Conservation (phyloP, 495 filamentous ascomycete species). For the Talaromyces proteolyticus region DNA sequence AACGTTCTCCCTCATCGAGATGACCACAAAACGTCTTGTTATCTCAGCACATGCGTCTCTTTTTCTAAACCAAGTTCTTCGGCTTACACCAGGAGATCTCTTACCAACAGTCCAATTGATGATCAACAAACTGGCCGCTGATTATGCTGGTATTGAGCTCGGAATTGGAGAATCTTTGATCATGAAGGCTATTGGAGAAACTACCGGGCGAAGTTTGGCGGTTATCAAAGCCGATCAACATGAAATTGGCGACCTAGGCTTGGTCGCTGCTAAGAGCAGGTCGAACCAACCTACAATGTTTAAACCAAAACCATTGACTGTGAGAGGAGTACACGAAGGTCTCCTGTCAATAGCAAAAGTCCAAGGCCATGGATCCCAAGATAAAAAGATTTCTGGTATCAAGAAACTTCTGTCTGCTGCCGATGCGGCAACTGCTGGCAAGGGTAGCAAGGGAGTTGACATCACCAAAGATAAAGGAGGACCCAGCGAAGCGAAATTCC, state of each 20-base stretch:
- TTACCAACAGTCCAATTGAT: conserved; percentile 86
- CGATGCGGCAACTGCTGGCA: conserved; percentile 63
- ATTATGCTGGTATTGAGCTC: conserved; percentile 92
- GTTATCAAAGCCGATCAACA: conserved; percentile 93
- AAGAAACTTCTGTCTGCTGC: conserved; percentile 90
- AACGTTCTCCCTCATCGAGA: conserved; percentile 88
- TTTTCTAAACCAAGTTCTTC: conserved; percentile 87
- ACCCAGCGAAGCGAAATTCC: conserved; percentile 88
- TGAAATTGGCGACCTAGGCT: conserved; percentile 89
- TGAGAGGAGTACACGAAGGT: conserved; percentile 81
- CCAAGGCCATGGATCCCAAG: conserved; percentile 81
- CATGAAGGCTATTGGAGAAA: conserved; percentile 97
- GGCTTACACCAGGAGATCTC: conserved; percentile 83
- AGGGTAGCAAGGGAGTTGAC: conserved; percentile 64
- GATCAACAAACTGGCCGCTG: conserved; percentile 96
- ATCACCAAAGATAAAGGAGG: conserved; percentile 92
- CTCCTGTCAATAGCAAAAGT: conserved; percentile 83
- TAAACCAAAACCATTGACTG: conserved; percentile 86
- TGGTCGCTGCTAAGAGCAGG: conserved; percentile 92
- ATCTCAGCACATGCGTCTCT: conserved; percentile 84
- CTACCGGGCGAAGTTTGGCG: conserved; percentile 77
- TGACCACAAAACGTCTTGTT: conserved; percentile 83
- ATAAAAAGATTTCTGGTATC: conserved; percentile 86
- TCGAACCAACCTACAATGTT: conserved; percentile 96
- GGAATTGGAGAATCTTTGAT: conserved; percentile 96